Percentiles rank a stretch among this genome's conserved stretches.
phyloP scores from a whole-genome alignment of 768 basidiomycete species.

The Boletus reticulatus region DNA sequence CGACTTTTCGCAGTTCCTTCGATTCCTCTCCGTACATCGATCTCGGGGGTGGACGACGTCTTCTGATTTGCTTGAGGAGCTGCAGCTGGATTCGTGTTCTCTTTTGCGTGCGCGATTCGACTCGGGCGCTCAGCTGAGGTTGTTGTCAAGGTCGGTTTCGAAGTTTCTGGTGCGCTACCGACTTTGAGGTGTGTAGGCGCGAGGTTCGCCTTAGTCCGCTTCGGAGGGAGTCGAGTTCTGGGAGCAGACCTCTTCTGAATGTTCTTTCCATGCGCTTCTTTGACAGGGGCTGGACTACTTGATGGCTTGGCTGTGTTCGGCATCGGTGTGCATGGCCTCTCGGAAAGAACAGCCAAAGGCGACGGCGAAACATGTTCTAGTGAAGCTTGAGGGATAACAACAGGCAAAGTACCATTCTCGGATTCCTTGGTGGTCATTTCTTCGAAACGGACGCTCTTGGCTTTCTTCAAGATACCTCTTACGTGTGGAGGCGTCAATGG shows the following conservation, averaged over 20 bases:
- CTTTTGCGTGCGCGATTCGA: conserved; percentile 14
- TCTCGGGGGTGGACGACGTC: conserved; percentile 7
- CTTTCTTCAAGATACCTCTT: conserved; percentile 39
- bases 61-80: conserved; percentile 14
- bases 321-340: conserved; percentile 13
- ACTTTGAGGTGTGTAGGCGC: neutral
- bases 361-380: conserved; percentile 8
- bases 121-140: conserved; percentile 14
- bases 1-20: conserved; percentile 27
- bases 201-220: conserved; percentile 6
- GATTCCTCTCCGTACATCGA: conserved; percentile 23
- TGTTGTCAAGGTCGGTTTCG: conserved; percentile 3
- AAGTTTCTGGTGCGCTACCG: neutral
- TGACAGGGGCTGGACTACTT: neutral
- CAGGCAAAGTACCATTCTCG: neutral
- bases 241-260: conserved; percentile 11
- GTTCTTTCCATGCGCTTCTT: neutral
- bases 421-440: conserved; percentile 11
- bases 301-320: neutral
- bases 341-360: neutral
- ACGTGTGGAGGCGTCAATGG: conserved; percentile 30
- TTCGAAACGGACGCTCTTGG: conserved; percentile 40
- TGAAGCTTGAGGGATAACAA: neutral
- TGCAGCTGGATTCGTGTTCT: conserved; percentile 2
- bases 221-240: conserved; percentile 15